Conservation (phyloP, 164 flowering plant species). For the Kingdonia uniflora region DNA sequence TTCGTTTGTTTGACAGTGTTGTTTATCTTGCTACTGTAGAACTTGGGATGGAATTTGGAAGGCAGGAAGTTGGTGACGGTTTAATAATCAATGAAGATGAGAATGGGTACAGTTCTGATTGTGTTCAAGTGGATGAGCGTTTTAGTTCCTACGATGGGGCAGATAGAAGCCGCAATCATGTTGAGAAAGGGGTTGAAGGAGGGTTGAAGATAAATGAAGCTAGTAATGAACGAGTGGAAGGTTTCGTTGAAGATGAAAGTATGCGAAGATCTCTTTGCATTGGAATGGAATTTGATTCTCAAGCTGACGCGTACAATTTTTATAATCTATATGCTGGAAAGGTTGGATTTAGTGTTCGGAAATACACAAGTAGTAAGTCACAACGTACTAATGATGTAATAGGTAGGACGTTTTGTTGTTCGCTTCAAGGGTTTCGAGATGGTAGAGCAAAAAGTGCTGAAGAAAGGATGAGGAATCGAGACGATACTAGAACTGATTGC, state of each 20-base stretch:
- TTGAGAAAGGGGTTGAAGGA: not conserved
- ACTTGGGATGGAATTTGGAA: not conserved
- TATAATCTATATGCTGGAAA: not conserved
- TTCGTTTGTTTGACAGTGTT: not conserved
- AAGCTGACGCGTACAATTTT: not conserved
- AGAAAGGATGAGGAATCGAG: not conserved
- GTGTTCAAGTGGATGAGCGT: not conserved
- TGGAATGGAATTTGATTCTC: conserved; percentile 1
- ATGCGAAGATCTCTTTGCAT: not conserved
- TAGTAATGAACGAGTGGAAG: not conserved
- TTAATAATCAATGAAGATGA: not conserved
- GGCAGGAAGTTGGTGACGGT: not conserved
- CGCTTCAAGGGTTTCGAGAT: not conserved
- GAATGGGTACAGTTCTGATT: not conserved
- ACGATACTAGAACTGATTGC: not conserved
- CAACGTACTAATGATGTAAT: not conserved
- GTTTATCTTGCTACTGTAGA: not conserved
- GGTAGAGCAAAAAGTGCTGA: not conserved
- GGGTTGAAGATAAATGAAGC: not conserved
- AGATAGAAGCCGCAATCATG: not conserved
- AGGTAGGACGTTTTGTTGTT: not conserved
- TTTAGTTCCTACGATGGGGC: not conserved
- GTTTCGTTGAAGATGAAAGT: not conserved
- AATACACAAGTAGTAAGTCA: not conserved
- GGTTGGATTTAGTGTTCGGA: not conserved